Conservation (phyloP, 2,329 filamentous ascomycete species). For the Aspergillus felis region DNA sequence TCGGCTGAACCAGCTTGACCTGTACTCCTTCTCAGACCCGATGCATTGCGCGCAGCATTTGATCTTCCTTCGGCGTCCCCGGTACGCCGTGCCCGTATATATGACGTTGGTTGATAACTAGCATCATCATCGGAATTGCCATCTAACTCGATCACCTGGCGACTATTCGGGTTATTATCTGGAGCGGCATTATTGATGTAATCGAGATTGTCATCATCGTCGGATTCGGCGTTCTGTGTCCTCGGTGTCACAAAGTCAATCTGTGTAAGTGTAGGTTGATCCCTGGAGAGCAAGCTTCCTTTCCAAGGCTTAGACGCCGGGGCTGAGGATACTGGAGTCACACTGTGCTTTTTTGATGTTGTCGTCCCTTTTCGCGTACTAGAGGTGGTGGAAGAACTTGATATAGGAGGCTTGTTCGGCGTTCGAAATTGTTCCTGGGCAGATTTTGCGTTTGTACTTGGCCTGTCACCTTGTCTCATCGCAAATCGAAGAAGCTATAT, state of each 20-base stretch:
- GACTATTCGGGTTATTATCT: slow-evolving; percentile 1
- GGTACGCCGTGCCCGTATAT: slow-evolving; percentile 6
- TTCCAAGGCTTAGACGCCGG: slow-evolving; percentile 18
- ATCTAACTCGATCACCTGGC: slow-evolving; percentile 23
- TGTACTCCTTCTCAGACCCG: slow-evolving; percentile 15
- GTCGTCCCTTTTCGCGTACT: slow-evolving; percentile 14
- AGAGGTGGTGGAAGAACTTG: slow-evolving; percentile 9
- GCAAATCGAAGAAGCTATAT: slow-evolving; percentile 15
- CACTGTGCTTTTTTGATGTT: slow-evolving; percentile 9
- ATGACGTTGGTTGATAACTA: slow-evolving; percentile 15
- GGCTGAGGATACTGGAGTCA: slow-evolving; percentile 12
- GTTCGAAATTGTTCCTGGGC: slow-evolving; percentile 19
- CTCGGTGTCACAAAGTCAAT: slow-evolving; percentile 35
- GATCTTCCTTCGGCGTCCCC: slow-evolving; percentile 7
- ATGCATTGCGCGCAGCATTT: slow-evolving; percentile 11
- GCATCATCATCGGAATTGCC: slow-evolving; percentile 23
- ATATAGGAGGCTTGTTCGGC: slow-evolving; percentile 13
- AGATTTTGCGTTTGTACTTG: slow-evolving; percentile 12
- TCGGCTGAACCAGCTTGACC: slow-evolving; percentile 5
- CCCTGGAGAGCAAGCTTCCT: slow-evolving; percentile 15
- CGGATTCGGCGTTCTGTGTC: slow-evolving; percentile 7
- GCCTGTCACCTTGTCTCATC: slow-evolving; percentile 24
- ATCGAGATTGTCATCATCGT: slow-evolving; percentile 25
- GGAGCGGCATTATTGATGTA: slow-evolving; percentile 23
- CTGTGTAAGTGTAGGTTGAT: slow-evolving; percentile 41